phyloP scores from a whole-genome alignment of 805 yeast species.

The Debaryomyces tyrocola region DNA sequence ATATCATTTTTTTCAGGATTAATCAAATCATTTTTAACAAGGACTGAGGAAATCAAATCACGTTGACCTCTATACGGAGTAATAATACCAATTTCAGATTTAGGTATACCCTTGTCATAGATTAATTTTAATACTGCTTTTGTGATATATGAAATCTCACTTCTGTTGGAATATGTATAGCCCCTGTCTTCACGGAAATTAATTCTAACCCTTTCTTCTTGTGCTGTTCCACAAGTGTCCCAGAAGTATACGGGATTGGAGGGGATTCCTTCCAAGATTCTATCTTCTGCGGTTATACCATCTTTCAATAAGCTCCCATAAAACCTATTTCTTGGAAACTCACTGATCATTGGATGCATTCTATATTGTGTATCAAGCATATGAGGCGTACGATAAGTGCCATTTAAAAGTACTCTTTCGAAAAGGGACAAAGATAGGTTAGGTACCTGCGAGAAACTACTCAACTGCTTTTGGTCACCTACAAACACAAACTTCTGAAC shows the following conservation, averaged over 20 bases:
- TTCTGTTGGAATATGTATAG: slow-evolving; percentile 55
- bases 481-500: slow-evolving; percentile 67
- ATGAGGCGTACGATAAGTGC: slow-evolving; percentile 58
- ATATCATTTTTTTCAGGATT: slow-evolving; percentile 54
- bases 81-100: slow-evolving; percentile 59
- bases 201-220: slow-evolving; percentile 51
- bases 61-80: slow-evolving; percentile 80
- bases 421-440: slow-evolving; percentile 65
- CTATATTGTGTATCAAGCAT: slow-evolving; percentile 71
- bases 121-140: slow-evolving; percentile 50
- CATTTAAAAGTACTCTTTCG: slow-evolving; percentile 64
- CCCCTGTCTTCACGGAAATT: slow-evolving; percentile 51
- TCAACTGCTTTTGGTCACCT: slow-evolving; percentile 75
- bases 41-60: slow-evolving; percentile 52
- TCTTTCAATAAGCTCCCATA: slow-evolving; percentile 51
- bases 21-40: slow-evolving; percentile 51
- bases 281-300: slow-evolving; percentile 58
- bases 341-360: slow-evolving; percentile 66
- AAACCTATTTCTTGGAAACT: slow-evolving; percentile 54
- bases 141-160: slow-evolving; percentile 52
- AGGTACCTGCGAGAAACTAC: slow-evolving; percentile 70
- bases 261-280: slow-evolving; percentile 46
- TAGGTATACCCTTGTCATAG: slow-evolving; percentile 51
- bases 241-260: slow-evolving; percentile 57
- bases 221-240: slow-evolving; percentile 51